Percentiles rank a stretch among this genome's conserved stretches.
phyloP scores from a whole-genome alignment of 352 stramenopile species.

The Phytophthora fragariaefolia region DNA sequence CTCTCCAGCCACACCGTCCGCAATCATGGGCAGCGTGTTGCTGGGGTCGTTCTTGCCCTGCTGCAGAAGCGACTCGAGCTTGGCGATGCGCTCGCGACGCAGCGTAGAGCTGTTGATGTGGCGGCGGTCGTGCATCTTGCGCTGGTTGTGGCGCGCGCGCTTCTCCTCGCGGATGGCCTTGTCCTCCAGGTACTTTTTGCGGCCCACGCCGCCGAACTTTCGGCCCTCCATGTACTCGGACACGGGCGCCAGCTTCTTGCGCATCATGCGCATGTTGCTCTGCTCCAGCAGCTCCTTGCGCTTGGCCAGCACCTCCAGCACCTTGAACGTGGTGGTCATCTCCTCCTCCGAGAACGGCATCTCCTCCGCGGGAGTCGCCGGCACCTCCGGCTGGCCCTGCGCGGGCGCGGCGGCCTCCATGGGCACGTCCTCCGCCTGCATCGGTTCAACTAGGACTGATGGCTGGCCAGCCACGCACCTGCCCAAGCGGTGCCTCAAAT shows the following conservation, averaged over 20 bases:
- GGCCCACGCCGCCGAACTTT: slow-evolving; percentile 83
- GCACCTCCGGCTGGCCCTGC: slow-evolving; percentile 7
- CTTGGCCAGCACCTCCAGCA: slow-evolving; percentile 62
- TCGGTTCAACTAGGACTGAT: slow-evolving; percentile 25
- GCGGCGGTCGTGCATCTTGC: slow-evolving; percentile 92
- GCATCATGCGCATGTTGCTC: slow-evolving; percentile 75
- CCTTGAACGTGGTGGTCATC: slow-evolving; percentile 63
- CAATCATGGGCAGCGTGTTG: slow-evolving; percentile 83
- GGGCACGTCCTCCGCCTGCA: slow-evolving; percentile 44
- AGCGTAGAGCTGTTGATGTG: slow-evolving; percentile 94
- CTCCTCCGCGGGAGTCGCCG: slow-evolving; percentile 32
- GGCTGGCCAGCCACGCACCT: slow-evolving; percentile 16
- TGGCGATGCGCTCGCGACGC: slow-evolving; percentile 90
- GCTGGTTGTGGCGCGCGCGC: slow-evolving; percentile 81
- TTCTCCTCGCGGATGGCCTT: slow-evolving; percentile 89
- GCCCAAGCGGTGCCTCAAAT: no score
- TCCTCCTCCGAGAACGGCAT: slow-evolving; percentile 83
- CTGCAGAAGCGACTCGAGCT: slow-evolving; percentile 89
- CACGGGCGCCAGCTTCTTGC: slow-evolving; percentile 82
- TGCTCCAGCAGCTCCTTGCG: slow-evolving; percentile 69
- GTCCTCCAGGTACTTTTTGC: slow-evolving; percentile 91
- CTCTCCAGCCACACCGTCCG: slow-evolving; percentile 89
- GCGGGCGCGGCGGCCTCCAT: slow-evolving; percentile 29
- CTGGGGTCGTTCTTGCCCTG: slow-evolving; percentile 72
- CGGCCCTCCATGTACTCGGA: slow-evolving; percentile 82